Base-by-base conservation (phyloP, 164 flowering plant species). In the Protea cynaroides region DNA sequence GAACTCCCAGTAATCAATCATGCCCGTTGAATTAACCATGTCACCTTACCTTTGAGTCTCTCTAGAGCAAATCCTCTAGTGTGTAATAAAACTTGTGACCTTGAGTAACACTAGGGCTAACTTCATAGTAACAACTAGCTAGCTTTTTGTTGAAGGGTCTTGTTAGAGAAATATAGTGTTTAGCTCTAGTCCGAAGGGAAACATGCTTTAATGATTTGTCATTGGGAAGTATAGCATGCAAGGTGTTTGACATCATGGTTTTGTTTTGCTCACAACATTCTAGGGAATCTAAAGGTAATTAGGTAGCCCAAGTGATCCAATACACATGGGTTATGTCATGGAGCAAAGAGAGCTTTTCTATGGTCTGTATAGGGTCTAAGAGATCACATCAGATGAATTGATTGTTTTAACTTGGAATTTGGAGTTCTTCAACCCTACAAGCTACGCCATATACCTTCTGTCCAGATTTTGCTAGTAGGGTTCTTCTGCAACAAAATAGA, bases 301-400 rank as follows among this genome's bases (percentile, higher is more conserved):
- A 75, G 71, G 75, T 77, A 0, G 91, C 84, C 98, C 97, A 90
- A 24, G 98, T 90, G 77, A 88, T 79, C 98, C 98, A 92, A 50
- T 86, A 92, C 10, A 85, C 34, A 56, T 92, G 97, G 29, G 94
- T 92, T 51, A 82, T 83, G 17, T 82, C 83, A 17, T 65, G 51
- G 15, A 90, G 66, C 0, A 21, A 6, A 8, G 89, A 82, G 25
- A 90, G 81, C 77, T 81, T 88, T 63, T 74, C 25, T 12, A 49
- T 49, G 19, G 84, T 68, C 44, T 88, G 87, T 17, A 10, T 1
- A 3, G 82, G 78, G 71, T 86, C 71, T 4, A 85, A 69, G 68
- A 92, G 85, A 66, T 92, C 89, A 65, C 98, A 92, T 1, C 90
- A 72, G 52, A 90, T 82, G 87, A 86, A 90, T 53, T 62, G 69